Evolutionary conservation across 805 yeast species (phyloP), one percentile per base, ranked within the genome.

Genomic region (Ogataea nakhonphanomensis): DNA sequence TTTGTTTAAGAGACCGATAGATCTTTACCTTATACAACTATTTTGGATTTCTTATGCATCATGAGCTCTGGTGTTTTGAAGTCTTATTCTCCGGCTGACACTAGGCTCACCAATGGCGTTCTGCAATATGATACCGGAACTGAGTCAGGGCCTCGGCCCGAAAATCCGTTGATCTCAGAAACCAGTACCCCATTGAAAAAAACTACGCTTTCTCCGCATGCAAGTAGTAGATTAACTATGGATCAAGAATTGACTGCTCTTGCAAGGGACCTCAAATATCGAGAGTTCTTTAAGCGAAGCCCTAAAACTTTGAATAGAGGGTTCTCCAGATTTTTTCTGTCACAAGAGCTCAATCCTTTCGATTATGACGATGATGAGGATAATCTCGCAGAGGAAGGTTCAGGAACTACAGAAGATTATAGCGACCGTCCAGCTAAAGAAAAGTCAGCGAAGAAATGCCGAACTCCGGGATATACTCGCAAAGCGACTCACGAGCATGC

Each of bases 281-380:
- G 79, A 30, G 75, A 71, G 51, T 62, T 72, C 7, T 67, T 67
- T 46, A 70, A 70, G 42, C 72, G 67, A 44, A 69, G 50, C 29
- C 54, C 74, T 37, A 69, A 67, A 39, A 64, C 66, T 25, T 61
- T 78, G 20, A 74, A 74, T 3, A 64, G 64, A 28, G 65, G 70
- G 5, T 65, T 77, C 41, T 67, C 71, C 41, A 68, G 79, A 46
- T 55, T 81, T 41, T 80, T 82, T 40, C 56, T 82, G 28, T 84
- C 87, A 1, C 91, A 83, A 54, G 88, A 82, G 54, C 58, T 81
- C 41, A 64, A 64, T 21, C 36, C 55, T 3, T 33, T 35, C n/a
- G 53, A 52, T 4, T 33, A 11, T 14, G 49, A 39, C 21, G 11
- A 23, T 8, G 45, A 33, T 15, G 13, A 28, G 13, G 22, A 23